Evolutionary conservation across 306 rosid genomes (phyloP), one percentile per base, ranked within the genome.

Genomic region (Phaseolus lunatus): DNA sequence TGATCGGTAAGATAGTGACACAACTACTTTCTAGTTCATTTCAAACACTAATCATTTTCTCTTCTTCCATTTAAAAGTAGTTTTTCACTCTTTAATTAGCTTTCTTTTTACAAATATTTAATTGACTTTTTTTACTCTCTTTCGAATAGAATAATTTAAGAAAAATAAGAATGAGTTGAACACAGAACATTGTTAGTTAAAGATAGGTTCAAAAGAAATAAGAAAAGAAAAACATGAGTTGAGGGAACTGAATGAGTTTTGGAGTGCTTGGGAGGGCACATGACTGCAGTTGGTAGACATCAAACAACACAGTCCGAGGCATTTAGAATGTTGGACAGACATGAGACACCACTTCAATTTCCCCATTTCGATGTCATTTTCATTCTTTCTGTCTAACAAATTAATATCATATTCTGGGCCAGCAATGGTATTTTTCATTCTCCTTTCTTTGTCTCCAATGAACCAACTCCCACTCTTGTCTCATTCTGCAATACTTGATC

Each of bases 331-430:
- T 79, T 53, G 18, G 81, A 77, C 57, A 67, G 5, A 64, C 57
- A 49, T 22, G 15, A 64, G 62, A 79, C 37, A 67, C 72, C 61
- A 62, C 31, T 43, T 75, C 49, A 54, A 37, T 52, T 39, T 75
- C 24, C 4, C 53, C 43, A 49, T 64, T 2, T 37, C 27, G 35
- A 64, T 22, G 79, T 66, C 82, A 16, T 64, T 77, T 64, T 77
- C 79, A 3, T 82, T 77, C 23, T 2, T 72, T 72, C 76, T 45
- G 41, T 82, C 79, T 33, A 43, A 70, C 31, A 29, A 50, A 49
- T 31, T 67, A 67, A 56, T 73, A 59, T 82, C 72, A 24, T 62
- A 76, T 76, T 82, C 63, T 33, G 5, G 26, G 54, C 9, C 67
- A 72, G 45, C 33, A 27, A 45, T 59, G 68, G 58, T 62, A 78